Evolutionary conservation across 306 rosid genomes (phyloP), one percentile per base, ranked within the genome.

Genomic region (Gleditsia sinensis): DNA sequence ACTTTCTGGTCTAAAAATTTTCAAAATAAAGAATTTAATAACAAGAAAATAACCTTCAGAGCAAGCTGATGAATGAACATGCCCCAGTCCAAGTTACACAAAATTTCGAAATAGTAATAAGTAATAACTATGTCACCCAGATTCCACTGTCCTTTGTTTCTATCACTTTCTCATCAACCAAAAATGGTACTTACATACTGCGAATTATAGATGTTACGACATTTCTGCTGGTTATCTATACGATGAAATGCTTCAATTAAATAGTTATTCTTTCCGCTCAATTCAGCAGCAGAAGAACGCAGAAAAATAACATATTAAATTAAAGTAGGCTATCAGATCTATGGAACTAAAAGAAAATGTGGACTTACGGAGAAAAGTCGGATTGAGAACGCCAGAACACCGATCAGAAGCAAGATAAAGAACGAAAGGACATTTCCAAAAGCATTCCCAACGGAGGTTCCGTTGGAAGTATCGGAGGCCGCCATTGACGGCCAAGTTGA

Each of bases 371-470:
- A 94, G 89, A 94, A 94, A 71, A 94, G 91, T 4, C 98, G 96
- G 88, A 94, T 94, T 84, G 98, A 91, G 85, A 94, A 94, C 17
- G 98, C 98, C 56, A 94, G 97, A 73, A 94, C 96, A 20, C 98
- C 98, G 86, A 94, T 94, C 82, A 94, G 82, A 79, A 94, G 67
- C 76, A 94, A 96, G 81, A 94, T 91, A 88, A 91, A 80, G 83
- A 91, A 75, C 20, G 94, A 85, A 57, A 94, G 90, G 37, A 90
- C 96, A 72, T 85, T 87, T 36, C 98, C 98, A 23, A 88, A 87
- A 36, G 98, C 98, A 56, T 89, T 75, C 67, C 98, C 78, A 23
- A 94, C 58, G 43, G 87, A 48, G 30, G 82, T 42, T 1, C 67
- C 92, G 12, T 55, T 82, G 32, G 87, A 83, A 82, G 88, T 70